Base-by-base conservation (phyloP, 2,329 filamentous ascomycete species). In the Fusarium subglutinans region DNA sequence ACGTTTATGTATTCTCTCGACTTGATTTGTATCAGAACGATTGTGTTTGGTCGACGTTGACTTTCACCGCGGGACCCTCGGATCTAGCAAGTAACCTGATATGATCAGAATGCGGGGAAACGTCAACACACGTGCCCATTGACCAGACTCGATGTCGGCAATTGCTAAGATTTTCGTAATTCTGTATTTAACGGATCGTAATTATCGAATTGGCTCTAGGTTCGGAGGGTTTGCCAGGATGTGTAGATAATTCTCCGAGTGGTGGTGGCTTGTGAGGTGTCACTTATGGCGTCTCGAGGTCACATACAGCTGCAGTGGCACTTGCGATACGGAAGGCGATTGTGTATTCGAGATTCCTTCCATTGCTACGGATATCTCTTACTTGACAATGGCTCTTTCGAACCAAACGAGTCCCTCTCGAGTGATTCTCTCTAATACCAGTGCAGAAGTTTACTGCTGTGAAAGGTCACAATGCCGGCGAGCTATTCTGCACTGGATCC, bases 61-160 rank as follows among this genome's bases (percentile, higher is more conserved):
- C 20, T 9, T 17, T 62, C 7, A 37, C 20, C 28, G 30, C 68
- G 57, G 71, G 66, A 63, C 70, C 57, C 20, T 48, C 62, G 66
- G 71, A 70, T 40, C 26, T 35, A 35, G 48, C 33, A 40, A 65
- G 61, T 48, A 54, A 57, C 60, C 40, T 53, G 58, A 73, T 30
- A 22, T 48, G 65, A 44, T 24, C 64, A 48, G 64, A 69, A 40
- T 73, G 71, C 71, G 71, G 71, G 71, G 71, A 73, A 72, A 44
- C 22, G 28, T 35, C 26, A 11, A 26, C 35, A 70, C 71, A 73
- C 71, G 70, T 73, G 71, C 70, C 62, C n/a, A 13, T 26, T 38
- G 33, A 51, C 30, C 40, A 57, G 30, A 22, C 22, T 56, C 55
- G 48, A n/a, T 50, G 33, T 63, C 37, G 41, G 50, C 18, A 47